A percentile compares a stretch with the other conserved stretches of the same genome.
Conservation (phyloP, 2,329 filamentous ascomycete genomes). For the Grosmannia penicillata region DNA sequence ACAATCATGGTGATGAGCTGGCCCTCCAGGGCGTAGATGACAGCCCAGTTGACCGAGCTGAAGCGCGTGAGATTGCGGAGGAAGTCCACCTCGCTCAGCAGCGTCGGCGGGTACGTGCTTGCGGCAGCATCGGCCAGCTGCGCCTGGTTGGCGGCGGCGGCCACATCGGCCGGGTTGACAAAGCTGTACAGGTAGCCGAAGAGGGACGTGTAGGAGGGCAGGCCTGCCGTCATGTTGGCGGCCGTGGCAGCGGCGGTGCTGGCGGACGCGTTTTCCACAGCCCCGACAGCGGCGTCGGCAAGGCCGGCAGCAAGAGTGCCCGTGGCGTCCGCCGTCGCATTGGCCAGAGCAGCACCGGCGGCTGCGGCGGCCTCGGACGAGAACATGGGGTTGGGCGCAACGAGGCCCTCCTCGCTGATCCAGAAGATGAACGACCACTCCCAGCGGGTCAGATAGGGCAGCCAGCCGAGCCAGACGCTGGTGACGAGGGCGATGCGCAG, state of each 20-base stretch:
- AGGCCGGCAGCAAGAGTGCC: too few species aligned
- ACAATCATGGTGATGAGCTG: conserved; percentile 87
- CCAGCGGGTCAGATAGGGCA: conserved; percentile 82
- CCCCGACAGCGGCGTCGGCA: not conserved
- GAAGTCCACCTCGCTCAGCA: conserved; percentile 42
- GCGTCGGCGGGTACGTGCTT: conserved; percentile 20
- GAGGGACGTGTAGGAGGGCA: conserved; percentile 19
- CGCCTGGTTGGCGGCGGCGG: conserved; percentile 11
- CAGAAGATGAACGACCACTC: conserved; percentile 93
- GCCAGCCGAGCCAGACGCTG: conserved; percentile 74
- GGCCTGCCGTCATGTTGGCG: conserved; percentile 18
- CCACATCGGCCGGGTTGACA: conserved; percentile 11
- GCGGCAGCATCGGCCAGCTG: conserved; percentile 8
- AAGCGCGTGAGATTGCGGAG: conserved; percentile 52
- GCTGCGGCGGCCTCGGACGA: not conserved
- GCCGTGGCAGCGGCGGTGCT: not conserved
- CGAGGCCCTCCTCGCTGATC: conserved; percentile 65
- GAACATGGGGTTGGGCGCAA: conserved; percentile 1
- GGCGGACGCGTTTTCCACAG: not conserved
- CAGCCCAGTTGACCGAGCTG: conserved; percentile 56
- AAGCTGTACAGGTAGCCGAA: conserved; percentile 16
- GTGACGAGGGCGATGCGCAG: conserved; percentile 63
- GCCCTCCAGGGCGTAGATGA: conserved; percentile 78
- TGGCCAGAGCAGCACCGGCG: not conserved
- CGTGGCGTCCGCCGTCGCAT: too few species aligned